Percentiles rank a stretch among this genome's conserved stretches.
Conservation (phyloP, 2,329 filamentous ascomycete genomes). For the Colletotrichum kahawae region DNA sequence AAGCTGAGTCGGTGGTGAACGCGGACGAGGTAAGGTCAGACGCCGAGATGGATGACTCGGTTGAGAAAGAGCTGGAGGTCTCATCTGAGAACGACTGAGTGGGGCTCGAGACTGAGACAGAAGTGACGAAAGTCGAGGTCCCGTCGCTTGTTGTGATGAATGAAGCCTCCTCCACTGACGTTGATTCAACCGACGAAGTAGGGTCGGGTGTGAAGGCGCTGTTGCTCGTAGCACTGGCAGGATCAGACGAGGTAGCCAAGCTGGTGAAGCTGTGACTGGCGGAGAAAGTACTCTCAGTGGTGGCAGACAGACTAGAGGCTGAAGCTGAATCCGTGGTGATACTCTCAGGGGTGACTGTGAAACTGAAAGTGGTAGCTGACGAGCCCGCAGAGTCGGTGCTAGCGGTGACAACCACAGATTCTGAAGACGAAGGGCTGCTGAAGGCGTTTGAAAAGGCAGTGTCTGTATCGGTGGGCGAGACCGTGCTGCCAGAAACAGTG, state of each 20-base stretch:
- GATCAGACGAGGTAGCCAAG: neutral
- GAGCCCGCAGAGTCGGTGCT: neutral
- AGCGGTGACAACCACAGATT: neutral
- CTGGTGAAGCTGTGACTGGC: neutral
- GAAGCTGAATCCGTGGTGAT: neutral
- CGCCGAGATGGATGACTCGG: neutral
- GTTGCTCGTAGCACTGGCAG: neutral
- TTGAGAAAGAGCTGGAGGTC: neutral
- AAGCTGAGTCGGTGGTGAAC: neutral
- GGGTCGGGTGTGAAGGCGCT: neutral
- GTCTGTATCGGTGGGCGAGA: neutral
- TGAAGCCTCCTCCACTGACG: neutral
- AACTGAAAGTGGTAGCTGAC: neutral
- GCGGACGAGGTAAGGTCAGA: neutral
- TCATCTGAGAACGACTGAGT: neutral
- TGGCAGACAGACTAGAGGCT: too few relatives aligned
- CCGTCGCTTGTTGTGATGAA: neutral
- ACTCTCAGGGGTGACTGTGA: neutral
- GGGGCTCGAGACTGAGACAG: neutral
- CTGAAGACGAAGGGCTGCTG: neutral
- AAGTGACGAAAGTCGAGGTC: neutral
- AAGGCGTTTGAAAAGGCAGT: neutral
- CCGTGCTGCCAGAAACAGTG: neutral
- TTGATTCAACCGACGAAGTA: neutral
- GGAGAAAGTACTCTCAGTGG: neutral